phyloP scores from a whole-genome alignment of 2,329 filamentous ascomycete genomes.

The Paecilomyces variotii region DNA sequence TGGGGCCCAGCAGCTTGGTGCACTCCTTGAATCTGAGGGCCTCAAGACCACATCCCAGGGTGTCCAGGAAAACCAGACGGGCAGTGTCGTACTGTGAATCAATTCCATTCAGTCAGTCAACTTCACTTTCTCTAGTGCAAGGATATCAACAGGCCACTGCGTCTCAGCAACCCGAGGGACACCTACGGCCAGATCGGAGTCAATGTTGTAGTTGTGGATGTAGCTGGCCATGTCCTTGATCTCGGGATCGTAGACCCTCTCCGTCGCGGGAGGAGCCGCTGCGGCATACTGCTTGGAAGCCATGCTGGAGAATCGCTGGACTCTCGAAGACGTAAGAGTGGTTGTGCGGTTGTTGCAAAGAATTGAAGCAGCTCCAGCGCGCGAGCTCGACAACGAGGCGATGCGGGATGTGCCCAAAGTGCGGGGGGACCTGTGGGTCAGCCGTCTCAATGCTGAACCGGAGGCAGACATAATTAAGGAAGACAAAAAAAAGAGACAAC shows the following conservation, averaged over 20 bases:
- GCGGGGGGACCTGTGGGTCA: slow-evolving; percentile 33
- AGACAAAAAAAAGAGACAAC: neutral
- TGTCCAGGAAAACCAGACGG: slow-evolving; percentile 93
- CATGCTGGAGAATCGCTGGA: slow-evolving; percentile 37
- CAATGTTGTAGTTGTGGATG: slow-evolving; percentile 82
- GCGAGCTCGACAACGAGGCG: slow-evolving; percentile 23
- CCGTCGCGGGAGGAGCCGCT: slow-evolving; percentile 23
- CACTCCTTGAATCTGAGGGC: slow-evolving; percentile 93
- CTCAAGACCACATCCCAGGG: slow-evolving; percentile 91
- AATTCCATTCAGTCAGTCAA: neutral
- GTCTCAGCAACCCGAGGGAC: neutral
- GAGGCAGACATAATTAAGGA: slow-evolving; percentile 30
- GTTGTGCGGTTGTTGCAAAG: slow-evolving; percentile 10
- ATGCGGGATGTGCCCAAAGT: slow-evolving; percentile 41
- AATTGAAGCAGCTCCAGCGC: slow-evolving; percentile 11
- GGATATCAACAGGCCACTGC: neutral
- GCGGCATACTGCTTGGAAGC: slow-evolving; percentile 29
- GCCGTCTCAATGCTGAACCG: slow-evolving; percentile 32
- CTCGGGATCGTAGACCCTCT: slow-evolving; percentile 73
- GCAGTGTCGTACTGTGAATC: slow-evolving; percentile 68
- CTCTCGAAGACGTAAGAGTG: slow-evolving; percentile 11
- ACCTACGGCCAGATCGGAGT: slow-evolving; percentile 85
- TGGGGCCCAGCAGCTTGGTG: slow-evolving; percentile 84
- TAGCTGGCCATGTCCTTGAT: slow-evolving; percentile 93
- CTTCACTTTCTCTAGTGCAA: neutral